Evolutionary conservation across 345 rosid species (phyloP), one percentile per base, ranked within the genome.

Genomic region (Gynandropsis gynandra): DNA sequence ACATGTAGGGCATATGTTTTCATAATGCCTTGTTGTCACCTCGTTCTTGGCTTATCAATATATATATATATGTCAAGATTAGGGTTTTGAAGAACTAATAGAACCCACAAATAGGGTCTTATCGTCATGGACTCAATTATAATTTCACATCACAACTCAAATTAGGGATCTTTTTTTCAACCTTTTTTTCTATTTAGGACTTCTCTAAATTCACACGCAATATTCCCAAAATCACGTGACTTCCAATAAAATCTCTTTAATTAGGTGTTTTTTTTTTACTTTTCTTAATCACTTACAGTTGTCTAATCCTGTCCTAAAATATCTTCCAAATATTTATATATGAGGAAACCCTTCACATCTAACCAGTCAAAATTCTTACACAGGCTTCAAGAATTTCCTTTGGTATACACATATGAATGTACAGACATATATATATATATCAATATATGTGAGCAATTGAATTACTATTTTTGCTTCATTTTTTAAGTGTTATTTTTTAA

Each of bases 161-260:
- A 39, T 59, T 35, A 68, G 82, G 72, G 72, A 66, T 72, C 2
- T 24, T 24, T 24, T 24, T 24, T 24, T 24, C 5, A 5, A 24
- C 29, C 29, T 5, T 2, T 24, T 24, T 24, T n/a, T n/a, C n/a
- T 5, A 24, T 24, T 24, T 2, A 24, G 29, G 29, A 24, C n/a
- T 24, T 24, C 69, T 61, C 61, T 59, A 63, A 20, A 64, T 53
- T 33, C n/a, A 41, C 69, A 62, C 56, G 65, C 59, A 56, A 52
- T 58, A 20, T 47, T 33, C 21, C 19, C 32, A n/a, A n/a, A n/a
- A n/a, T n/a, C n/a, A n/a, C n/a, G n/a, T n/a, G n/a, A 20, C 56
- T 7, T 39, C 14, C 13, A 7, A 36, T 9, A 36, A 4, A 35
- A 20, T 45, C 39, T 54, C 52, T 41, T 39, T 59, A 55, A 53